These are phyloP conservation scores for Solanum hybrid DNA, from an alignment of 305 asterid genomes.

Conservation along the genomic window DNA sequence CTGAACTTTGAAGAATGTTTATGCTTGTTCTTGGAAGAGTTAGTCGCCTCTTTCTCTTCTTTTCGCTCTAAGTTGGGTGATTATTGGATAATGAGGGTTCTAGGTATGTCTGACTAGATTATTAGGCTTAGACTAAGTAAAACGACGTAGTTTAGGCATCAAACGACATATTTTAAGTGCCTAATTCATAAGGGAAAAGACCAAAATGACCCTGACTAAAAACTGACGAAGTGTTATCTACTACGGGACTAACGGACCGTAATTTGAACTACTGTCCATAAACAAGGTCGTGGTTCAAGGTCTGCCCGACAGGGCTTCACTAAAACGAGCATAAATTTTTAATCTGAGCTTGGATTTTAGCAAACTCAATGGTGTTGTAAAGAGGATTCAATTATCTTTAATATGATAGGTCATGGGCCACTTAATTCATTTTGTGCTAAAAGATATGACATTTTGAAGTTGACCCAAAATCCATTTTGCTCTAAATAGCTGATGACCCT, in stretches of 20 bases:
- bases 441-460: neutral
- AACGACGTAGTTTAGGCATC: neutral
- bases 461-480: neutral
- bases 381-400: neutral
- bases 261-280: neutral
- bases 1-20: too few relatives aligned
- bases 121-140: neutral
- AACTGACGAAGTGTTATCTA: neutral
- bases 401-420: neutral
- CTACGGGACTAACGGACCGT: neutral
- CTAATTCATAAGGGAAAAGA: neutral
- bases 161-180: too few relatives aligned
- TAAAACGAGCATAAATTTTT: neutral
- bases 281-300: neutral
- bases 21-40: neutral
- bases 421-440: neutral
- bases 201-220: too few relatives aligned
- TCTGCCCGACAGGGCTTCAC: too few relatives aligned
- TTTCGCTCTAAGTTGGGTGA: neutral
- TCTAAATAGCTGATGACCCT: too few relatives aligned
- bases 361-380: neutral
- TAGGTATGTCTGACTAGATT: neutral
- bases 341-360: too few relatives aligned
- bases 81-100: neutral
- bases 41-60: neutral